Evolutionary conservation across 192 early-diverging fungal species (phyloP), one percentile per base, ranked within the genome.

Genomic region (Phlyctochytrium bullatum): DNA sequence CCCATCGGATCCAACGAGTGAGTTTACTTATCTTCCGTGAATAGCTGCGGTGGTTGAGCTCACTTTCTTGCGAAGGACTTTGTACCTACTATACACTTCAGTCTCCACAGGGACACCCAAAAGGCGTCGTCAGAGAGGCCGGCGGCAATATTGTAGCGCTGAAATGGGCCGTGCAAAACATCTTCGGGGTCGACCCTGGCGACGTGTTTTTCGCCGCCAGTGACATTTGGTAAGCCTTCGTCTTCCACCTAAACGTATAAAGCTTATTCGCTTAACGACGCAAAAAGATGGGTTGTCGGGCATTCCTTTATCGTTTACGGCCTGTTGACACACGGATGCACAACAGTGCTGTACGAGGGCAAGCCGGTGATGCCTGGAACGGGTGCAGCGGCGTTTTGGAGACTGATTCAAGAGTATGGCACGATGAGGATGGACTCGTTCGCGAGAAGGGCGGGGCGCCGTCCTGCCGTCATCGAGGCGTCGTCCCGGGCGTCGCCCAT

Each of bases 221-320:
- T 68, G 93, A 96, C 71, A 88, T 93, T 65, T 92, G 92, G 36
- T 36, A 47, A 17, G 52, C 1, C 10, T 28, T 51, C 1, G 23
- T 1, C 23, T 65, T 3, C 12, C 50, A 52, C n/a, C 32, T 24
- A 51, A 58, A 58, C 62, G 1, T 30, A 14, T 6, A 58, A 17
- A 66, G 31, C 28, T 23, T 67, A 3, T 3, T 68, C 32, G 28
- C 31, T 57, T 58, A 57, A 12, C 10, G 25, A n/a, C n/a, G n/a
- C n/a, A n/a, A n/a, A n/a, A 33, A 68, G 66, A 17, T 95, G 92
- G 94, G 88, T 89, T 17, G 88, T 93, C 6, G 92, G 94, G 52
- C 91, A 93, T 69, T 88, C 85, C 6, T 94, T 90, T 65, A 88
- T 91, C 28, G 84, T 88, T 14, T 93, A 93, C 61, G 92, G 86